Conservation (phyloP, 176 grass and related monocot genomes). For the Poa annua region DNA sequence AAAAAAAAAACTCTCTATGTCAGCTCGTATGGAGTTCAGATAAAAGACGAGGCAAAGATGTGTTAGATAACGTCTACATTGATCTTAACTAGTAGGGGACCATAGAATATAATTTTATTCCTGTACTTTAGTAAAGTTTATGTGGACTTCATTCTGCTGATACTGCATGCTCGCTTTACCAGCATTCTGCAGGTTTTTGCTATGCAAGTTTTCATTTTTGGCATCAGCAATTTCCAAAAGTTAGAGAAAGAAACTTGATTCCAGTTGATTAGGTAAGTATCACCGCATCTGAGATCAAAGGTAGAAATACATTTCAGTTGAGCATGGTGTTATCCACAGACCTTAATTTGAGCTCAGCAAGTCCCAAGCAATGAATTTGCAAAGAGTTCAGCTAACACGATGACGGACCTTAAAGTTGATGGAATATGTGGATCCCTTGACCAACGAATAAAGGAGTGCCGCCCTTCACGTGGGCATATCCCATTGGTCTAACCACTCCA, state of each 20-base stretch:
- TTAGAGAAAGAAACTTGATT: conserved; percentile 19
- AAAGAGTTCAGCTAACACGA: conserved; percentile 16
- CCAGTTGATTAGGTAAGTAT: conserved; percentile 25
- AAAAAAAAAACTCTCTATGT: conserved; percentile 4
- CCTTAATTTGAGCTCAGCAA: conserved; percentile 9
- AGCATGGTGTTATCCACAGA: background rate
- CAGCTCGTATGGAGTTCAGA: conserved; percentile 18
- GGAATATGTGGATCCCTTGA: conserved; percentile 41
- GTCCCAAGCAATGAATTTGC: conserved; percentile 1
- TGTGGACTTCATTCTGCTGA: conserved; percentile 38
- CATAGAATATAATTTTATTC: conserved; percentile 38
- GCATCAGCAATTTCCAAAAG: conserved; percentile 2
- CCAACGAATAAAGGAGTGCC: conserved; percentile 41
- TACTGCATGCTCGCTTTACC: conserved; percentile 20
- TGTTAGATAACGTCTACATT: conserved; percentile 40
- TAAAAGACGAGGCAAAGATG: conserved; percentile 41
- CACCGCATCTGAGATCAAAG: conserved; percentile 17
- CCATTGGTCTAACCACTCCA: conserved; percentile 34
- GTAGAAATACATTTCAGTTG: conserved; percentile 14
- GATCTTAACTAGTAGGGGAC: conserved; percentile 37
- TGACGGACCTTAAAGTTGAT: conserved; percentile 22
- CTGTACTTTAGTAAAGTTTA: conserved; percentile 37
- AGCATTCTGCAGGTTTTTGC: conserved; percentile 27
- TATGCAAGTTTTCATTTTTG: conserved; percentile 38
- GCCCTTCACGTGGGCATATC: conserved; percentile 57